phyloP scores from a whole-genome alignment of 768 basidiomycete species.

The Termitomyces sp. region DNA sequence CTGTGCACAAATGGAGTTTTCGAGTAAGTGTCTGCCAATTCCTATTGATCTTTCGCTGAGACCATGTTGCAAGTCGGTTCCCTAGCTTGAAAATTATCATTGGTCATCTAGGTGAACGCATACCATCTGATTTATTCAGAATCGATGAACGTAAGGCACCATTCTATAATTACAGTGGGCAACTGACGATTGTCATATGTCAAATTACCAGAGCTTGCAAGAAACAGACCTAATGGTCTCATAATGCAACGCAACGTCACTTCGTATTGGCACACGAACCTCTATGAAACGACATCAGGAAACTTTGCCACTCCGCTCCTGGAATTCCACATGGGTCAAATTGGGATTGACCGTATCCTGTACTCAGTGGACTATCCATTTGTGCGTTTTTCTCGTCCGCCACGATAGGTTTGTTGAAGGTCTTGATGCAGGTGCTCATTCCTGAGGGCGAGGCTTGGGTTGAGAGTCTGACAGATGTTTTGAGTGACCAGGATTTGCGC shows the following conservation, averaged over 20 bases:
- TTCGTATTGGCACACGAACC: constrained; percentile 32
- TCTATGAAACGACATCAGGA: constrained; percentile 35
- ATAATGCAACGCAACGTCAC: constrained; percentile 32
- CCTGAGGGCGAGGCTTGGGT: constrained; percentile 19
- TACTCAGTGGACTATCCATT: constrained; percentile 35
- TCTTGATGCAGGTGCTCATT: constrained; percentile 13
- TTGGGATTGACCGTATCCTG: constrained; percentile 34
- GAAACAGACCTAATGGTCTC: constrained; percentile 23
- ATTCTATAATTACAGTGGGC: neutral
- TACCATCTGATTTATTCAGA: constrained; percentile 34
- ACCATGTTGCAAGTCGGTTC: constrained; percentile 26
- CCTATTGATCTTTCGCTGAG: neutral
- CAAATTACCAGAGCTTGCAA: constrained; percentile 21
- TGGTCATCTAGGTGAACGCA: constrained; percentile 37
- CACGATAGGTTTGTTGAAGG: neutral
- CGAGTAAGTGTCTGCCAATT: constrained; percentile 19
- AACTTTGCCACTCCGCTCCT: constrained; percentile 34
- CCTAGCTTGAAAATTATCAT: constrained; percentile 35
- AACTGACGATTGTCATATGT: neutral
- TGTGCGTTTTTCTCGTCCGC: constrained; percentile 13
- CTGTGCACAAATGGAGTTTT: constrained; percentile 34
- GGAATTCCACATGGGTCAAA: constrained; percentile 31
- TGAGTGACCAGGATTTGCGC: constrained; percentile 16
- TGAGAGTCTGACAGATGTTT: constrained; percentile 13
- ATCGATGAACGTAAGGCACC: constrained; percentile 29